Percentiles rank a stretch among this genome's conserved stretches.
Conservation (phyloP, 495 filamentous ascomycete genomes). For the Tuber calosporum region DNA sequence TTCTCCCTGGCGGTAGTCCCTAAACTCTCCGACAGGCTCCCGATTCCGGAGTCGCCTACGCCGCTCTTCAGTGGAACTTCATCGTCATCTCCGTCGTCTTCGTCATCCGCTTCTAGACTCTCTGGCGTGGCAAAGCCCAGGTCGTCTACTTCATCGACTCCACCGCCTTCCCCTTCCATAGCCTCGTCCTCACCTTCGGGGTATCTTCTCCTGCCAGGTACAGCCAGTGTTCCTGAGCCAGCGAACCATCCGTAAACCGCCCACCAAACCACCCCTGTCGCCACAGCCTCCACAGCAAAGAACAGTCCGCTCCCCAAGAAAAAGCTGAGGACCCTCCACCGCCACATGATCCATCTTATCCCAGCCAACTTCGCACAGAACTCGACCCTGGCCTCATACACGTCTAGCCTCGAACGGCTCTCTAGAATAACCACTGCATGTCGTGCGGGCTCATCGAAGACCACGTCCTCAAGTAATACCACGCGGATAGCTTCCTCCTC, state of each 20-base stretch:
- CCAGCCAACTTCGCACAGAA: slow-evolving; percentile 68
- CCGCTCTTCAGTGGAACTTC: slow-evolving; percentile 22
- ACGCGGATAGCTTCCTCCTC: slow-evolving; percentile 57
- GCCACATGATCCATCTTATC: slow-evolving; percentile 78
- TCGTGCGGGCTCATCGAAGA: slow-evolving; percentile 54
- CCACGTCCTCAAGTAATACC: slow-evolving; percentile 61
- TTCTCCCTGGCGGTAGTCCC: slow-evolving; percentile 20
- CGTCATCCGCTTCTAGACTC: slow-evolving; percentile 43
- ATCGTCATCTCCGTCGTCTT: slow-evolving; percentile 26
- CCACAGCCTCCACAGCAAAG: slow-evolving; percentile 62
- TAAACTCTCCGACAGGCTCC: slow-evolving; percentile 41
- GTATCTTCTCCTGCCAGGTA: background rate
- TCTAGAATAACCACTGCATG: slow-evolving; percentile 55
- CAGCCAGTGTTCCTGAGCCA: background rate
- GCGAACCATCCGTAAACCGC: slow-evolving; percentile 31
- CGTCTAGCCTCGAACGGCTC: slow-evolving; percentile 51
- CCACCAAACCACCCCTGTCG: slow-evolving; percentile 35
- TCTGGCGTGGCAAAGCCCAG: slow-evolving; percentile 41
- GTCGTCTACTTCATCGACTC: slow-evolving; percentile 7
- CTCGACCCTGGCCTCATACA: slow-evolving; percentile 62
- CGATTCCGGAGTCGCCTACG: slow-evolving; percentile 46
- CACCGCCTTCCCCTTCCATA: slow-evolving; percentile 31
- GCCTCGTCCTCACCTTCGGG: background rate
- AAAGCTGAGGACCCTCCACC: slow-evolving; percentile 62
- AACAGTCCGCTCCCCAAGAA: slow-evolving; percentile 60